A percentile compares a stretch with the other conserved stretches of the same genome.
Evolutionary conservation across 2,329 filamentous ascomycete species (phyloP).

Genomic region (Beauveria brongniartii): DNA sequence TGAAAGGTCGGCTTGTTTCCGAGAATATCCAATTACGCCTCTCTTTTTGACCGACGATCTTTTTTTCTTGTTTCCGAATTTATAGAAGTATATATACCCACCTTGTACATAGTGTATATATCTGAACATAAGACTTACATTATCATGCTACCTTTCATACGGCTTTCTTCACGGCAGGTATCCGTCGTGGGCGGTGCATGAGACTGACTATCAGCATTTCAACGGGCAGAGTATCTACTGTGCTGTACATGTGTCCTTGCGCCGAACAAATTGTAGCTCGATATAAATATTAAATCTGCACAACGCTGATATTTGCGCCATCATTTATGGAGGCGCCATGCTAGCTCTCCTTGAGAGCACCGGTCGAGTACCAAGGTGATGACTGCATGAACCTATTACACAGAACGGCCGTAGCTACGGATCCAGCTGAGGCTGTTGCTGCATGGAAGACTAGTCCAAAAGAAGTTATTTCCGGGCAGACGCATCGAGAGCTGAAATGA

Average conservation of each 20-base stretch:
- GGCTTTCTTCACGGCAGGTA: neutral
- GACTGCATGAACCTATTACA: too few species aligned
- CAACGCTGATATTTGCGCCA: too few species aligned
- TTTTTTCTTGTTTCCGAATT: neutral
- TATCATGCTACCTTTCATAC: neutral
- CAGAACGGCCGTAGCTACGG: neutral
- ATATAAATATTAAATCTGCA: too few species aligned
- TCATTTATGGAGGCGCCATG: neutral
- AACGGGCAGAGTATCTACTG: too few species aligned
- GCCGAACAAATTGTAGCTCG: too few species aligned
- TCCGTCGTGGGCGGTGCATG: neutral
- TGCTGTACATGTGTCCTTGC: too few species aligned
- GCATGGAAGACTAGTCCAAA: neutral
- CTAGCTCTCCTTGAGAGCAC: neutral
- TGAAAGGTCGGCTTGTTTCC: neutral
- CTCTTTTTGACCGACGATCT: neutral
- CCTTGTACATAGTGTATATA: conserved; percentile 2
- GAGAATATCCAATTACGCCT: too few species aligned
- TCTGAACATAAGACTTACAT: neutral
- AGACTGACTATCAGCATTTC: too few species aligned
- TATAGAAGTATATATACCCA: neutral
- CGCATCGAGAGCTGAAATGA: neutral
- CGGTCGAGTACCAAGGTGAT: neutral
- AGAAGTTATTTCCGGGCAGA: neutral
- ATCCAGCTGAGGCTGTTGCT: neutral